A percentile compares a stretch with the other conserved stretches of the same genome.
phyloP scores from a whole-genome alignment of 2,329 filamentous ascomycete species.

The Herpomyces periplanetae region DNA sequence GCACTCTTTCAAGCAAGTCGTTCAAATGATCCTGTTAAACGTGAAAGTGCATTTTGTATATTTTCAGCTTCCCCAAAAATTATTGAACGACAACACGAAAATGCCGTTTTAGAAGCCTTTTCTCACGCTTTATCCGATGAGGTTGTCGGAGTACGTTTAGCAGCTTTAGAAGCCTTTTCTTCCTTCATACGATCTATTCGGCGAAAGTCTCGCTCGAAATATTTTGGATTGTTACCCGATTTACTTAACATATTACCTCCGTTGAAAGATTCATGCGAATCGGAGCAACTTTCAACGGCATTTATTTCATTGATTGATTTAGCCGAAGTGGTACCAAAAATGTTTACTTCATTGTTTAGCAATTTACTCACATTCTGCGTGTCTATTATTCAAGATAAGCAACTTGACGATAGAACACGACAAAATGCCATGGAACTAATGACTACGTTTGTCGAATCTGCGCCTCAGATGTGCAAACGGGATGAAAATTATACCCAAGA shows the following conservation, averaged over 20 bases:
- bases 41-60: constrained; percentile 73
- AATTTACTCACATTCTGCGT: constrained; percentile 73
- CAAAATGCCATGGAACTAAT: constrained; percentile 89
- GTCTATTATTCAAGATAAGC: constrained; percentile 78
- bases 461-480: constrained; percentile 73
- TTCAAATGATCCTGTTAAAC: constrained; percentile 37
- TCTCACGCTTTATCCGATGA: constrained; percentile 67
- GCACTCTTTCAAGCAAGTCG: constrained; percentile 68
- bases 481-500: constrained; percentile 63
- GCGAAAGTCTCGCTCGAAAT: constrained; percentile 63
- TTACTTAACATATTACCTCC: constrained; percentile 78
- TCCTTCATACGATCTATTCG: constrained; percentile 67
- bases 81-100: constrained; percentile 79
- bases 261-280: constrained; percentile 61
- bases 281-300: constrained; percentile 58
- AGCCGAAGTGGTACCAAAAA: constrained; percentile 69
- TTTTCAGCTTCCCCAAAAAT: constrained; percentile 80
- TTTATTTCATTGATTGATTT: constrained; percentile 70
- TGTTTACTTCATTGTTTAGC: constrained; percentile 85
- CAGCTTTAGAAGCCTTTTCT: constrained; percentile 83
- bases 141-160: constrained; percentile 41
- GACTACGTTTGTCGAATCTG: constrained; percentile 86
- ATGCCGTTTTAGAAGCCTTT: constrained; percentile 56
- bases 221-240: constrained; percentile 49
- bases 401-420: constrained; percentile 49